Conservation (phyloP, 768 basidiomycete species). For the Trametes sanguinea region DNA sequence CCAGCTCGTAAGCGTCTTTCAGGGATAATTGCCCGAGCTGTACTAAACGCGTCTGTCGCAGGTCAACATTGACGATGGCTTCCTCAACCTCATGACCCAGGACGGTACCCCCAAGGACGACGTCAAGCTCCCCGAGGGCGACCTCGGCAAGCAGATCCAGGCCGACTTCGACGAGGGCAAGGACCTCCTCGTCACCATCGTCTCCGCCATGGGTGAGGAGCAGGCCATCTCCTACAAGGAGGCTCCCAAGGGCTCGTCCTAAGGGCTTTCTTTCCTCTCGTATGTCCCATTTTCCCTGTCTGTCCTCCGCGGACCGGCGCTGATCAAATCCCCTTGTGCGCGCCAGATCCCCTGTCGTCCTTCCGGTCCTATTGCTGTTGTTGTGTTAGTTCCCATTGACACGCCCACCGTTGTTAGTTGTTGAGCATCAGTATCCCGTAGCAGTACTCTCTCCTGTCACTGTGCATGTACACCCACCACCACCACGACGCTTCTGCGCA, state of each 20-base stretch:
- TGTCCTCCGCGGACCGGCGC: neutral
- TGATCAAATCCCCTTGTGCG: neutral
- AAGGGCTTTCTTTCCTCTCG: slow-evolving; percentile 10
- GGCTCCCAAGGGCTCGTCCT: slow-evolving; percentile 63
- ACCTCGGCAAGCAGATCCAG: slow-evolving; percentile 73
- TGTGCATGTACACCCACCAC: slow-evolving; percentile 27
- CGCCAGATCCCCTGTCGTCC: slow-evolving; percentile 9
- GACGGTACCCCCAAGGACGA: slow-evolving; percentile 90
- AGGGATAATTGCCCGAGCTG: neutral
- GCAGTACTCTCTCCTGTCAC: slow-evolving; percentile 26
- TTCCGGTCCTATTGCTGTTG: slow-evolving; percentile 26
- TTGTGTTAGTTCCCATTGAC: slow-evolving; percentile 23
- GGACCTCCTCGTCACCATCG: slow-evolving; percentile 84
- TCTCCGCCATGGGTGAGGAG: slow-evolving; percentile 92
- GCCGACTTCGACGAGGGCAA: slow-evolving; percentile 80
- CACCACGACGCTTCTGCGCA: slow-evolving; percentile 17
- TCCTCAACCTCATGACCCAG: slow-evolving; percentile 88
- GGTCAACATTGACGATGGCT: slow-evolving; percentile 92
- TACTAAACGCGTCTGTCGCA: slow-evolving; percentile 29
- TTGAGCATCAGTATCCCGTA: slow-evolving; percentile 27
- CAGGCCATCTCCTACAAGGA: slow-evolving; percentile 90
- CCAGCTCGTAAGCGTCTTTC: slow-evolving; percentile 63
- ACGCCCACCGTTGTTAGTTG: slow-evolving; percentile 21
- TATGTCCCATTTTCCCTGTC: slow-evolving; percentile 1
- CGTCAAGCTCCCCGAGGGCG: slow-evolving; percentile 87